Evolutionary conservation across 805 yeast genomes (phyloP), one percentile per base, ranked within the genome.

Genomic region (Saccharomycopsis capsularis): DNA sequence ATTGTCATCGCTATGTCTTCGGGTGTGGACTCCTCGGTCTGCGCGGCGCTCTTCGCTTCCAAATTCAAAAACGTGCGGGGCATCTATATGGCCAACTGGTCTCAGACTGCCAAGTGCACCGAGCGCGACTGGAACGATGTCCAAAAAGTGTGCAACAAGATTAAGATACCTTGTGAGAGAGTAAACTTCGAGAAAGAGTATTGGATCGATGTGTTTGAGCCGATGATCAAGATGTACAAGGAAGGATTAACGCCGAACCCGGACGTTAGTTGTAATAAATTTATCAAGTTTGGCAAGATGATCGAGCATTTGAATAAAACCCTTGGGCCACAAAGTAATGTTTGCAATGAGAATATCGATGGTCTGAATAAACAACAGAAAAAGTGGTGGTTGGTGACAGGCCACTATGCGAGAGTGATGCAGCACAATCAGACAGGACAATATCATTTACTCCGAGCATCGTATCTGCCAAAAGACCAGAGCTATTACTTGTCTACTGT

Each of bases 71-170:
- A 84, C 41, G 93, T 85, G 2, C 65, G 73, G 40, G 99, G 97
- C 0, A 72, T 93, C 1, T 91, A 85, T 65, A 93, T 93, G 98
- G 85, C 88, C 37, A 93, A 93, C 66, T 93, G 97, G 97, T 71
- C 79, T 1, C 73, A 74, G 46, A 69, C 76, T 0, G 73, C 80
- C 3, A 70, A 75, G 48, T 90, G 98, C 61, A 76, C 85, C 3
- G 98, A 93, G 56, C 70, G 75, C 15, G 98, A 91, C 58, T 88
- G 96, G 96, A 78, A 76, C 52, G 93, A 85, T 51, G 97, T 88
- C 1, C 77, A 78, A 57, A 62, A 63, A 40, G 83, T 85, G 2
- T 81, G 89, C 48, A 54, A 68, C 1, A 75, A 76, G 46, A 57
- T 90, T 5, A 68, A 70, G 3, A 81, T 93, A 13, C 82, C 85